Percentiles rank a stretch among this genome's conserved stretches.
phyloP scores from a whole-genome alignment of 2,329 filamentous ascomycete genomes.

The Capronia epimyces region DNA sequence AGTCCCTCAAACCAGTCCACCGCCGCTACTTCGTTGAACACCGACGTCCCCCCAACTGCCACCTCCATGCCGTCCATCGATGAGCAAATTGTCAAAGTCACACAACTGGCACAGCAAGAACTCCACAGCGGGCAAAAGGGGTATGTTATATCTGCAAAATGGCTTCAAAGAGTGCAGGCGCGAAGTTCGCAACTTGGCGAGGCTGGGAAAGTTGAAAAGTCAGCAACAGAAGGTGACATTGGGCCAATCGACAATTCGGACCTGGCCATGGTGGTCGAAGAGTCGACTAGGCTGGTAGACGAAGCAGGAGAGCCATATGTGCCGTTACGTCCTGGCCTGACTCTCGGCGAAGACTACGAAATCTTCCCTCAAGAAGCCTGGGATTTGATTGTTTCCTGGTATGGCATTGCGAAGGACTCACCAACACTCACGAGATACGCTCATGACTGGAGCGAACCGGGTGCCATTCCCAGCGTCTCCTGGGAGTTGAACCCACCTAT shows the following conservation, averaged over 20 bases:
- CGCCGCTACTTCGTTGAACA: constrained; percentile 30
- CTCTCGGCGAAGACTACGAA: constrained; percentile 64
- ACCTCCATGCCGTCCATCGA: constrained; percentile 49
- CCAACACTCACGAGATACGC: constrained; percentile 68
- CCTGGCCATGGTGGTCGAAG: constrained; percentile 59
- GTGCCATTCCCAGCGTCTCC: constrained; percentile 59
- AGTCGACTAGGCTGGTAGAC: constrained; percentile 39
- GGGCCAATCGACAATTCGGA: constrained; percentile 85
- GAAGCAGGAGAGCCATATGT: constrained; percentile 56
- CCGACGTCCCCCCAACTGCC: constrained; percentile 23
- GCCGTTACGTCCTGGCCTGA: constrained; percentile 63
- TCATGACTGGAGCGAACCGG: constrained; percentile 63
- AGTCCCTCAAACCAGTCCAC: constrained; percentile 39
- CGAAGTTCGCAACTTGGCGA: constrained; percentile 56
- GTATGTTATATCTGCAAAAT: constrained; percentile 71
- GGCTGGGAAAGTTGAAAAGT: constrained; percentile 48
- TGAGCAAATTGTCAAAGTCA: constrained; percentile 69
- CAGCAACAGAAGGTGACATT: constrained; percentile 57
- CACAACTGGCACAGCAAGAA: constrained; percentile 50
- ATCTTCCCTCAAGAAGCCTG: constrained; percentile 75
- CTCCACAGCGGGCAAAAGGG: constrained; percentile 65
- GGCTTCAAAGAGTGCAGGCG: constrained; percentile 69
- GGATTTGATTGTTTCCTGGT: constrained; percentile 75
- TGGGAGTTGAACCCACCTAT: constrained; percentile 82
- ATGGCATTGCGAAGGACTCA: constrained; percentile 66